Conservation (phyloP, 2,329 filamentous ascomycete genomes). For the Ophiocordyceps robertsii region DNA sequence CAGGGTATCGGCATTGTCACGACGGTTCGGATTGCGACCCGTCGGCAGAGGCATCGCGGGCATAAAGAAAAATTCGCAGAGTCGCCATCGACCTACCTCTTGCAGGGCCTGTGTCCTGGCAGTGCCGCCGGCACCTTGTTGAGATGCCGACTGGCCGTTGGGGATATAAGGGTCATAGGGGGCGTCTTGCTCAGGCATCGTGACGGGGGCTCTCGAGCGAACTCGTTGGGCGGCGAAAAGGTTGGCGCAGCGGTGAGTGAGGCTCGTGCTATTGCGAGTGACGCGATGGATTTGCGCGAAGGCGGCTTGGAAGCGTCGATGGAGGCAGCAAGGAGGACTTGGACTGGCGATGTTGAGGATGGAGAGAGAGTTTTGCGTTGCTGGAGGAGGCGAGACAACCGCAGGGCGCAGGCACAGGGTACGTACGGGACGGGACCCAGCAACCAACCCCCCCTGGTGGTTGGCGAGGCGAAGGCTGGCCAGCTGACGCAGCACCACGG, state of each 20-base stretch:
- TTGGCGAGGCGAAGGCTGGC: conserved; percentile 16
- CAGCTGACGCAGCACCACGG: conserved; percentile 14
- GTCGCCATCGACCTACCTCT: conserved; percentile 52
- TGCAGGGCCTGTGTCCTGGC: conserved; percentile 55
- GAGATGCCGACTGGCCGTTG: conserved; percentile 39
- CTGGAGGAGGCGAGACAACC: conserved; percentile 4
- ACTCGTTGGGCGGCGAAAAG: background rate
- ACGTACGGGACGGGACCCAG: background rate
- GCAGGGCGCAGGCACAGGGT: background rate
- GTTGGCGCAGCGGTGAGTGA: background rate
- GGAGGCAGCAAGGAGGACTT: background rate
- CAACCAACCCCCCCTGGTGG: conserved; percentile 3
- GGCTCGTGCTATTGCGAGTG: background rate
- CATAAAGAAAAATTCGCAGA: background rate
- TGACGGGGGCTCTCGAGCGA: conserved; percentile 6
- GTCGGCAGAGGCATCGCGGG: too few relatives aligned
- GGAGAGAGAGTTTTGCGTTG: conserved; percentile 7
- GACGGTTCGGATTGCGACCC: too few relatives aligned
- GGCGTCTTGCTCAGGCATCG: conserved; percentile 41
- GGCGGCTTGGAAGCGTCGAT: conserved; percentile 3
- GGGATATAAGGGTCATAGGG: conserved; percentile 89
- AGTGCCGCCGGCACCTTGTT: conserved; percentile 31
- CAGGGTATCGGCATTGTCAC: too few relatives aligned
- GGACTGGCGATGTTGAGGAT: background rate
- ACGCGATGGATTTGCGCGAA: background rate